Evolutionary conservation across 805 yeast species (phyloP), one percentile per base, ranked within the genome.

Genomic region (Yarrowia yakushimensis): DNA sequence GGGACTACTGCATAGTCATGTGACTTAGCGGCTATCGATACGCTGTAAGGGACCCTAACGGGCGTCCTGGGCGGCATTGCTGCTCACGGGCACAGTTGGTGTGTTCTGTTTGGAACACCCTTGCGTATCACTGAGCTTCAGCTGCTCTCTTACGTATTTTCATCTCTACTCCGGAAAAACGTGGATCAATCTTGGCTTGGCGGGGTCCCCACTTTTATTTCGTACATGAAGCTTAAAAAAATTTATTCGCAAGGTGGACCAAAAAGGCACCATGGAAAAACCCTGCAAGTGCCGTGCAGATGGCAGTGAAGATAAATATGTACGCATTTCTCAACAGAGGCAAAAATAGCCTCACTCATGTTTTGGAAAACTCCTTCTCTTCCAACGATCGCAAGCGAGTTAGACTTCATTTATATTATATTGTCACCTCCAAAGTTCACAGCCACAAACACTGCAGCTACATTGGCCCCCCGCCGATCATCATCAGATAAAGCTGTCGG

Each of bases 361-460:
- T 28, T 9, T n/a, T 28, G 12, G 10, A 3, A 11, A 31, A 13
- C 34, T 17, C 20, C 13, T 13, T 13, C 22, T n/a, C 22, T 34
- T 34, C 20, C 39, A 18, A 18, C 10, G 22, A 20, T 37, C 27
- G 43, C 43, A 39, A 22, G 27, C 22, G 48, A 15, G 23, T 41
- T 41, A 41, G 28, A 15, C 15, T 42, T 42, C 48, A 22, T 10
- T n/a, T 31, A 7, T n/a, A n/a, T n/a, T n/a, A 25, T 43, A 23
- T 28, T 36, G 27, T 20, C 33, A 28, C 52, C 22, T 13, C 50
- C 25, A 45, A 28, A 30, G 36, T 45, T 45, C 20, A 18, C 17
- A 42, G 52, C 36, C 52, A 45, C 52, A 45, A 45, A 45, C 52
- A 43, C 5, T 23, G 50, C 48, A 31, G 48, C 48, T 42, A 42